A percentile compares a stretch with the other conserved stretches of the same genome.
phyloP scores from a whole-genome alignment of 352 stramenopile species.

The Poterioochromonas sp. region DNA sequence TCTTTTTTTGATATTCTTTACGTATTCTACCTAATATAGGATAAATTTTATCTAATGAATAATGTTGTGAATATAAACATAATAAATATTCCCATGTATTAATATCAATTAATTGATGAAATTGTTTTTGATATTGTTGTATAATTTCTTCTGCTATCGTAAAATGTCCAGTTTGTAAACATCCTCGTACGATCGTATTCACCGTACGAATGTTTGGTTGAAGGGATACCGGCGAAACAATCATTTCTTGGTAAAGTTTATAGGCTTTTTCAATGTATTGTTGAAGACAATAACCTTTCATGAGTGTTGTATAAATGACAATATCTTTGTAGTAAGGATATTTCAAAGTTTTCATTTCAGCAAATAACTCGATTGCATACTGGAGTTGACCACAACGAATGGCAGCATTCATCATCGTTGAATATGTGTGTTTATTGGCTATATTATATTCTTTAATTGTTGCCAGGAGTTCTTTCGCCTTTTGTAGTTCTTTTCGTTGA shows the following conservation, averaged over 20 bases:
- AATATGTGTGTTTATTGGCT: conserved; percentile 34
- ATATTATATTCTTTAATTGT: neutral
- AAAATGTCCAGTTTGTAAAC: neutral
- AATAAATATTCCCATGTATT: conserved; percentile 28
- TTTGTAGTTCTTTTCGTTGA: conserved; percentile 22
- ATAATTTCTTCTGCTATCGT: neutral
- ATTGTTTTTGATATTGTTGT: neutral
- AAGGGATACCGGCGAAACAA: neutral
- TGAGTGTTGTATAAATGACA: conserved; percentile 28
- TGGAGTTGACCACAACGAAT: conserved; percentile 9
- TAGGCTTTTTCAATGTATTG: neutral
- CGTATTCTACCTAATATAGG: conserved; percentile 24
- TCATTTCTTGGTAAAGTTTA: conserved; percentile 25
- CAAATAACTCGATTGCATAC: neutral
- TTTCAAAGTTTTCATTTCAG: neutral
- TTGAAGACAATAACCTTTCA: conserved; percentile 31
- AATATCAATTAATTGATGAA: neutral
- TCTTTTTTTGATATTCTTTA: no score
- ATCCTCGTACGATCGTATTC: conserved; percentile 30
- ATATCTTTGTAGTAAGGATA: neutral
- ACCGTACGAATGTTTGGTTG: conserved; percentile 31
- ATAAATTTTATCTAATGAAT: neutral
- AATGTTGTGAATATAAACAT: neutral
- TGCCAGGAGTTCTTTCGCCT: neutral
- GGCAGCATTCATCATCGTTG: conserved; percentile 18